phyloP scores from a whole-genome alignment of 2,329 filamentous ascomycete species.

The Fusarium miscanthi region DNA sequence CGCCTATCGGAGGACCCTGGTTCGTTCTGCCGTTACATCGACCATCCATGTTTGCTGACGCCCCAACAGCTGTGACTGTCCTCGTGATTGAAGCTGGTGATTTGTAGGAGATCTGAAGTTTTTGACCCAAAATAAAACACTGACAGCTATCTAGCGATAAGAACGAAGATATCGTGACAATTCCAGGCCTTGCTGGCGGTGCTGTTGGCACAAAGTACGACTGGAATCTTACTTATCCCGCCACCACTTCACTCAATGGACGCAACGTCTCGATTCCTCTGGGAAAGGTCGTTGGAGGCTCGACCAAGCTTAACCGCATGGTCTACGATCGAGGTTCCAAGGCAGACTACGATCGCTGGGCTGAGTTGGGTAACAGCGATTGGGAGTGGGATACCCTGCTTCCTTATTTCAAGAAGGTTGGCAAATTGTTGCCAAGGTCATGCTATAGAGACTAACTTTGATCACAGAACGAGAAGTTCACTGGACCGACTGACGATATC shows the following conservation, averaged over 20 bases:
- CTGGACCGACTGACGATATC: conserved; percentile 15
- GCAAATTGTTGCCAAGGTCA: fast-evolving
- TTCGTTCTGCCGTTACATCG: background rate
- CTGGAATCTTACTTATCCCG: conserved; percentile 35
- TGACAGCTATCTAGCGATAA: conserved; percentile 18
- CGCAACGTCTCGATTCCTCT: conserved; percentile 30
- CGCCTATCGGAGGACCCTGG: conserved; percentile 33
- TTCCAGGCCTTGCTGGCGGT: conserved; percentile 38
- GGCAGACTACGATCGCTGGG: conserved; percentile 60
- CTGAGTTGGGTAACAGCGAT: conserved; percentile 56
- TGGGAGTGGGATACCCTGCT: conserved; percentile 54
- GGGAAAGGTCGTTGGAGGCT: conserved; percentile 55
- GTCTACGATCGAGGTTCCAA: conserved; percentile 52
- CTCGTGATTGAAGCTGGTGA: conserved; percentile 39
- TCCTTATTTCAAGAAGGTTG: conserved; percentile 59
- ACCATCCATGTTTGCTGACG: background rate
- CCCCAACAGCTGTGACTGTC: conserved; percentile 25
- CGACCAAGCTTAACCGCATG: conserved; percentile 55
- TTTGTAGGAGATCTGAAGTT: conserved; percentile 15
- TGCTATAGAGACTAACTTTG: background rate
- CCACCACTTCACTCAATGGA: conserved; percentile 17
- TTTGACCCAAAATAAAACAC: fast-evolving
- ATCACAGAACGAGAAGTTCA: conserved; percentile 33
- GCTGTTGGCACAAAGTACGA: conserved; percentile 42
- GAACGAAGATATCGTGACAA: conserved; percentile 34